Base-by-base conservation (phyloP, 306 rosid genomes). In the Gleditsia sinensis region DNA sequence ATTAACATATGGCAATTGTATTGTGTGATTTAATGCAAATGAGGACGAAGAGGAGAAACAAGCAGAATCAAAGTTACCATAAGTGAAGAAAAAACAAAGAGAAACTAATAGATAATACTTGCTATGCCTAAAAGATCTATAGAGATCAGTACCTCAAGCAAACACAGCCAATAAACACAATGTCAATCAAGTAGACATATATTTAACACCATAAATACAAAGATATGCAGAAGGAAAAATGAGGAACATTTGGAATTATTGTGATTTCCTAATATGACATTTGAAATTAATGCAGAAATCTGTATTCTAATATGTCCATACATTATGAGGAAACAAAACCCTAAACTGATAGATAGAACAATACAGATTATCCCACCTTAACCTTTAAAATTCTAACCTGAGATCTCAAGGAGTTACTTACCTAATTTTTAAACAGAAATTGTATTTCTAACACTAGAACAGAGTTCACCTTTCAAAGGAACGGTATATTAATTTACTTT, bases 241-340 rank as follows among this genome's bases (percentile, higher is more conserved):
- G 6, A 58, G 13, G 17, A 46, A 32, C n/a, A 48, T 32, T 33
- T 60, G 24, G 24, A 16, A 11, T 59, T 72, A 16, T 54, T 24
- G 55, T 55, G 16, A 56, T 33, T 74, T 46, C 39, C 61, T 60
- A 61, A 21, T 14, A 48, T 74, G 24, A 46, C 50, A 74, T 25
- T 25, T 64, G 30, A 60, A 10, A 69, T 62, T 37, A 46, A 42
- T 42, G 53, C 21, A 20, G 46, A 60, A 37, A 19, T 51, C 20
- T 51, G 9, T 34, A 11, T 30, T 16, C 8, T 46, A 3, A 3
- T 46, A 3, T 46, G 53, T 46, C 21, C 11, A 42, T 13, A 42
- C 48, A 42, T 0, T 42, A 46, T 16, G 21, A n/a, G 53, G 24
- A 48, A 48, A 48, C 23, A 48, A 48, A 48, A 1, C 9, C 9